Evolutionary conservation across 1,284 basidiomycete genomes (phyloP).

Genomic region (Naganishia albida): DNA sequence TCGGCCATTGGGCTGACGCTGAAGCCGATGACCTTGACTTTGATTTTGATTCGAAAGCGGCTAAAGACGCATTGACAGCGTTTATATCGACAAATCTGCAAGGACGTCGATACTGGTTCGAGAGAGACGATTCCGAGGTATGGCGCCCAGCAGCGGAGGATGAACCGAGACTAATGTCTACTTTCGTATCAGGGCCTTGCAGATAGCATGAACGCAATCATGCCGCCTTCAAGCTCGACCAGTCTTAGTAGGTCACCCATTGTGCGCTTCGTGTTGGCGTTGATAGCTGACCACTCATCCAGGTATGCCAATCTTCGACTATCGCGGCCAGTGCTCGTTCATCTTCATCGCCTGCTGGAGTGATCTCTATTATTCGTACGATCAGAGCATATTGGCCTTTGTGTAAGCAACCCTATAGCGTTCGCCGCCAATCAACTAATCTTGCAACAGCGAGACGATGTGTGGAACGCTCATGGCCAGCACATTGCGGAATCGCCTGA

Average conservation of each 20-base stretch:
- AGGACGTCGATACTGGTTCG: slow-evolving; percentile 46
- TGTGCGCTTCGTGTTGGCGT: too few relatives aligned
- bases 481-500: slow-evolving; percentile 27
- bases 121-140: slow-evolving; percentile 45
- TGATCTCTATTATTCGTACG: slow-evolving; percentile 48
- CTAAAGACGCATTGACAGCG: slow-evolving; percentile 45
- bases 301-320: slow-evolving; percentile 50
- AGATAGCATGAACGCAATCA: slow-evolving; percentile 30
- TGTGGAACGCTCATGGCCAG: slow-evolving; percentile 41
- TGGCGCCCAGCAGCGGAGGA: neutral
- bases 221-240: slow-evolving; percentile 25
- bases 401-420: slow-evolving; percentile 33
- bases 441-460: slow-evolving; percentile 38
- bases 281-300: neutral
- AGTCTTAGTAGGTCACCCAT: slow-evolving; percentile 23
- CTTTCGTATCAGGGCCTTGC: slow-evolving; percentile 20
- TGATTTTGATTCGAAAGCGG: slow-evolving; percentile 37
- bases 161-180: neutral
- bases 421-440: neutral
- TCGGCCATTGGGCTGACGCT: slow-evolving; percentile 11
- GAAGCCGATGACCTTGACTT: slow-evolving; percentile 20
- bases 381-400: slow-evolving; percentile 46
- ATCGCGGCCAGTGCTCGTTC: slow-evolving; percentile 48
- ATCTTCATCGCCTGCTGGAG: slow-evolving; percentile 48
- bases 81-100: slow-evolving; percentile 48